Evolutionary conservation across 2,329 filamentous ascomycete species (phyloP), one percentile per base, ranked within the genome.

Genomic region (Epichloe coenophiala): DNA sequence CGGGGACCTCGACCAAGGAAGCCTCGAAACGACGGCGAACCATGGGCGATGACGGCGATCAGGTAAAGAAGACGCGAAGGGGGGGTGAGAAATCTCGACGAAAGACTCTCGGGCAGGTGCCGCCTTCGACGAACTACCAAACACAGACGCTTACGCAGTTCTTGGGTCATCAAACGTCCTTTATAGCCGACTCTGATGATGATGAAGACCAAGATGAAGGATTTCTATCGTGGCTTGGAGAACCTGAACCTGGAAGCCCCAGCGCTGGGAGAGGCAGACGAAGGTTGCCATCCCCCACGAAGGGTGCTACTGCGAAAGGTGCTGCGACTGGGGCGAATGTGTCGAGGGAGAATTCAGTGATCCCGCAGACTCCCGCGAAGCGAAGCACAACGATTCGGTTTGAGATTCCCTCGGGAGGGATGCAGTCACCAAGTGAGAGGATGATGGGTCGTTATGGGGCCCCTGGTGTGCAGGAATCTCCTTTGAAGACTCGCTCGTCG

Each of bases 61-160:
- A 48, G 19, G 51, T 51, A 13, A 13, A n/a, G 15, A 41, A 21
- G 13, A 23, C 15, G 2, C 11, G 21, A n/a, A 17, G 33, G 35
- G 13, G 35, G 5, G 53, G 52, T 36, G 53, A 51, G 19, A 56
- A 49, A 43, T 53, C 58, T 23, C 52, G 62, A 47, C 59, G 63
- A 19, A 68, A 54, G 55, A 67, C 66, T 2, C 54, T 57, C 31
- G 64, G 63, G n/a, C 66, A 67, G 33, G 39, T 47, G 11, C 55
- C 40, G 4, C 53, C 64, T 8, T 60, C 58, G 40, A 62, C 65
- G 5, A 65, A 57, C 8, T 68, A 66, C 37, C 65, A 69, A 42
- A 71, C 69, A 13, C 69, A 71, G 52, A 71, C 69, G 3, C 55
- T 71, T 50, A 71, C 69, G 13, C 69, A 71, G 49, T 63, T 70